Base-by-base conservation (phyloP, 2,329 filamentous ascomycete genomes). In the Trichoderma citrinoviride region DNA sequence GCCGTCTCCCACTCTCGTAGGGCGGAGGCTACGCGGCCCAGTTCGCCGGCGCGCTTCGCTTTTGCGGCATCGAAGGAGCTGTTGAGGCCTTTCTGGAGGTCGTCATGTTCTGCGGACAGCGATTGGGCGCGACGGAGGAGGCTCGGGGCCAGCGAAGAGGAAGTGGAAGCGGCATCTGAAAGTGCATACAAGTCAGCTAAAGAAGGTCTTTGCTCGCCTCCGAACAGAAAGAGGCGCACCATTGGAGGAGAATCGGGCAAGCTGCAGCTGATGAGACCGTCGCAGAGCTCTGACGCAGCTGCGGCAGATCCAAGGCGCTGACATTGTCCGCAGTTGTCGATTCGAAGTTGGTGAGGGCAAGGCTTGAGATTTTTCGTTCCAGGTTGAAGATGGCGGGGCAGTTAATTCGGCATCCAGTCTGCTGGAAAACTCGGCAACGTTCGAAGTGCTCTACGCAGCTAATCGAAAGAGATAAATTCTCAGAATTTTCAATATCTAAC, bases 11-110 rank as follows among this genome's bases (percentile, higher is more conserved):
- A 89, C 68, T 85, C 82, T 64, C 79, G 80, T 66, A 90, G 77
- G 15, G 87, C 87, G 12, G 76, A 70, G 4, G 84, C 82, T 8
- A 90, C 83, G 19, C 80, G 77, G 50, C 83, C 82, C 43, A 90
- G 78, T 74, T 90, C 87, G 70, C 87, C 87, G 1, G 82, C 79
- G 43, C 87, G 82, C 70, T 85, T 87, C 0, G 87, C 86, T 3
- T 79, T 81, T 58, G 82, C 81, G 0, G 80, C 70, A 69, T 89
- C 85, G 72, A 88, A 90, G 54, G 79, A 77, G 29, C 78, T 76
- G 47, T 80, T 80, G 23, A 89, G 81, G 19, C 79, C 74, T 27
- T 74, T 74, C 55, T 80, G 79, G n/a, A 90, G 79, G 50, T 79
- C 75, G 33, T 82, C 79, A 71, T 90, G 83, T 69, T 90, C 87